Evolutionary conservation across 1,284 basidiomycete species (phyloP), one percentile per base, ranked within the genome.

Genomic region (Moesziomyces sp.): DNA sequence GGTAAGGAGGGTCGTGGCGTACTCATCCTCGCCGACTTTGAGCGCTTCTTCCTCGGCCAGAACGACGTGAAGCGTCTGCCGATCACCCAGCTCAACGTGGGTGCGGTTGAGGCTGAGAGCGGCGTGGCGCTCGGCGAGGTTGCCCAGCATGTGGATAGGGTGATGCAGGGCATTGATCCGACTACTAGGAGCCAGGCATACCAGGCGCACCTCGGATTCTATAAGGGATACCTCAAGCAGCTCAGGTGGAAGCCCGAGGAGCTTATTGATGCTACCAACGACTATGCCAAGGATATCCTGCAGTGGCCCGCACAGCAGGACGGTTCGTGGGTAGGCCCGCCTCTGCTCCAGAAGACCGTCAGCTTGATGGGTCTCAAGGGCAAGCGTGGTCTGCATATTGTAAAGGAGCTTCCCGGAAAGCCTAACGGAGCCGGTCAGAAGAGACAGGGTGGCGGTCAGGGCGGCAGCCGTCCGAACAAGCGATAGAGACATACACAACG

Each of bases 331-430:
- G 50, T 59, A 1, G 64, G 59, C 1, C 70, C 90, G 5, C 84
- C 84, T 10, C 69, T 90, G 44, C 82, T 86, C 42, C 85, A 86
- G n/a, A 87, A 85, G 82, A 87, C 88, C 2, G 87, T 89, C 26
- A 88, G 88, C 47, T 90, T 88, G 86, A 90, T 91, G 87, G 87
- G 87, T 4, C 80, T 91, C 77, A 87, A 86, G 75, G 88, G 88
- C 0, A 85, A 87, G 13, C 81, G 74, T 26, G 88, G 88, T 23
- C 63, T 88, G 42, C 86, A 87, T 49, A 55, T 86, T 46, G 82
- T 84, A 5, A 53, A 48, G 23, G 63, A 69, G 34, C 34, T 77
- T 34, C 75, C 75, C 11, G 64, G 56, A 5, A 59, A 64, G 57
- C 16, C 38, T 5, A 24, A n/a, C 28, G 67, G 53, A 13, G 50